Evolutionary conservation across 1,284 basidiomycete genomes (phyloP).

Genomic region (Pseudozyma sp.): DNA sequence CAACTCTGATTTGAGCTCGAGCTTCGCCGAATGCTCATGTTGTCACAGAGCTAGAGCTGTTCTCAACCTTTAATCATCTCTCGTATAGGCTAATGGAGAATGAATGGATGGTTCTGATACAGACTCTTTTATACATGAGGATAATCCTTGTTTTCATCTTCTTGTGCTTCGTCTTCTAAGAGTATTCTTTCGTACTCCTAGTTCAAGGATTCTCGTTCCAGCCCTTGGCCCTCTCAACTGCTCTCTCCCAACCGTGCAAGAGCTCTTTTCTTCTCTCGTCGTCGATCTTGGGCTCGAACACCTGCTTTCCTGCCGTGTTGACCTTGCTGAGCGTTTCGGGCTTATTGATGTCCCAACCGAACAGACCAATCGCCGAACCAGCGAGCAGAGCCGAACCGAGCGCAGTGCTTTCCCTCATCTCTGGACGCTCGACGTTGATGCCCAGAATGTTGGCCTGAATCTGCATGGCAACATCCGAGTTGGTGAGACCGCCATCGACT

Average conservation of each 20-base stretch:
- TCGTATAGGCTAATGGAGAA: no score
- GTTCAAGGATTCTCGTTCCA: slow-evolving; percentile 57
- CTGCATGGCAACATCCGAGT: slow-evolving; percentile 81
- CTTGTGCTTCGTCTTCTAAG: background rate
- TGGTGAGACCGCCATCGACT: slow-evolving; percentile 79
- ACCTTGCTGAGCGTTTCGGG: slow-evolving; percentile 89
- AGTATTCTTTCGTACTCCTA: background rate
- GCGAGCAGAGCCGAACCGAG: slow-evolving; percentile 96
- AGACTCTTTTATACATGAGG: no score
- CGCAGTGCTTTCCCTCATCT: slow-evolving; percentile 98
- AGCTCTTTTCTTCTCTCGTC: slow-evolving; percentile 71
- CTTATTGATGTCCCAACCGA: slow-evolving; percentile 90
- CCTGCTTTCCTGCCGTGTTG: slow-evolving; percentile 83
- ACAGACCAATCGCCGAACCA: slow-evolving; percentile 85
- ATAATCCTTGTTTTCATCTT: background rate
- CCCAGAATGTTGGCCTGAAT: slow-evolving; percentile 92
- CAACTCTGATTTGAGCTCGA: no score
- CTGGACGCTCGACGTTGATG: slow-evolving; percentile 88
- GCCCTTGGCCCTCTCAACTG: slow-evolving; percentile 56
- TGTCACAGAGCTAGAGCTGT: no score
- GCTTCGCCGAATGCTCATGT: no score
- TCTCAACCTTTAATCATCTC: no score
- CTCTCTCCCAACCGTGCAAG: slow-evolving; percentile 61
- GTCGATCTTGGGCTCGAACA: slow-evolving; percentile 77
- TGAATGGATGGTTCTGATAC: no score